A percentile compares a stretch with the other conserved stretches of the same genome.
phyloP scores from a whole-genome alignment of 2,329 filamentous ascomycete species.

The Apiospora malaysiana region DNA sequence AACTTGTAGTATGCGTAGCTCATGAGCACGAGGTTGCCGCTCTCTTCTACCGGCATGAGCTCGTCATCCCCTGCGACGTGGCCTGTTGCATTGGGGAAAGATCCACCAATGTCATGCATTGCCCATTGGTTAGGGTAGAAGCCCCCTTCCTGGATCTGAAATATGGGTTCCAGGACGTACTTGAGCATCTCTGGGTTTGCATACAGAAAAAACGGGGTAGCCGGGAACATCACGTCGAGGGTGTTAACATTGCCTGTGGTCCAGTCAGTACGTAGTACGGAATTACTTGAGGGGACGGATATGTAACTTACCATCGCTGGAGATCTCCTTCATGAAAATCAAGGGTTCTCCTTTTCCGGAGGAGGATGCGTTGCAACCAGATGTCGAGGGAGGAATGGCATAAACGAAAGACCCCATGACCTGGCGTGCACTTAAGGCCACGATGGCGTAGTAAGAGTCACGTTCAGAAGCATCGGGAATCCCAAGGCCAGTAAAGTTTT shows the following conservation, averaged over 20 bases:
- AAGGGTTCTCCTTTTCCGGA: slow-evolving; percentile 61
- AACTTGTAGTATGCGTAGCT: slow-evolving; percentile 49
- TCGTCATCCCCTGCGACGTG: slow-evolving; percentile 71
- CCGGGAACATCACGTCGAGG: slow-evolving; percentile 83
- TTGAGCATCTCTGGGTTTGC: slow-evolving; percentile 80
- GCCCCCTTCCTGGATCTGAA: slow-evolving; percentile 78
- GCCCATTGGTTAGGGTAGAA: slow-evolving; percentile 82
- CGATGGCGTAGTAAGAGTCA: slow-evolving; percentile 75
- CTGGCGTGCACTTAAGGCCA: slow-evolving; percentile 77
- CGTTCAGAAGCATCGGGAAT: slow-evolving; percentile 79
- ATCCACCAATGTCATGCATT: slow-evolving; percentile 74
- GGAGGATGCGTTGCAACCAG: background rate
- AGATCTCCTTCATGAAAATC: slow-evolving; percentile 84
- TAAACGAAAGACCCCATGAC: slow-evolving; percentile 79
- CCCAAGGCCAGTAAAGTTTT: slow-evolving; percentile 53
- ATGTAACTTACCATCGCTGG: slow-evolving; percentile 65
- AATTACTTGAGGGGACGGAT: background rate
- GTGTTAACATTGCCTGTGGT: slow-evolving; percentile 71
- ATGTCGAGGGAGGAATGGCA: slow-evolving; percentile 61
- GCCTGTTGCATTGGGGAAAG: slow-evolving; percentile 75
- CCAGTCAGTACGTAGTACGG: background rate
- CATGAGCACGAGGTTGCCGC: slow-evolving; percentile 78
- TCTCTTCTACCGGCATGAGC: slow-evolving; percentile 77
- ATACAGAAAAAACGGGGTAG: slow-evolving; percentile 84
- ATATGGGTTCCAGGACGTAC: slow-evolving; percentile 76